Evolutionary conservation across 352 stramenopile genomes (phyloP), one percentile per base, ranked within the genome.

Genomic region (Pythium oligandrum): DNA sequence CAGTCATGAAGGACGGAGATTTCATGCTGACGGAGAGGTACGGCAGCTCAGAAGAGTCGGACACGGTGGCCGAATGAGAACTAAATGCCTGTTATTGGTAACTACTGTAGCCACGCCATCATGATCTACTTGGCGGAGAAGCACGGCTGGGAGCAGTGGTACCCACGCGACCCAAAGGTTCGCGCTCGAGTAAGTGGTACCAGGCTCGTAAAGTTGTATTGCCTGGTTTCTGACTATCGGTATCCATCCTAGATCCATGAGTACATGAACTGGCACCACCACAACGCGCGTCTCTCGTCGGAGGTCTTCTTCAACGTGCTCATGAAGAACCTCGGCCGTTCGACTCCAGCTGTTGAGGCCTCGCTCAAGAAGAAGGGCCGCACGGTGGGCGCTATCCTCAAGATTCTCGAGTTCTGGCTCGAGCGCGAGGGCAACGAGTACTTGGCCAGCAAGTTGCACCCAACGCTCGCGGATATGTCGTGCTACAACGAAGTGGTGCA

Each of bases 201-300:
- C 12, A 8, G 5, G 7, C 26, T 51, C 3, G 11, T 42, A 11
- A 6, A 10, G 47, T n/a, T 36, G 11, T 8, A 6, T 36, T 55
- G 44, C 43, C 43, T 45, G 10, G 44, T 17, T 10, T 6, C n/a
- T 1, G 2, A 33, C 39, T 26, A 34, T 32, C 33, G 10, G n/a
- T 38, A 3, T 17, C 30, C n/a, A 44, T 26, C 7, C 34, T 53
- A 89, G 76, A 89, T 89, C 61, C 63, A 87, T 49, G 78, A 89
- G 68, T 89, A 89, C 66, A 84, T 70, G 60, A 75, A 89, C 64
- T 90, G 79, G 79, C 79, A 90, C 57, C 79, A 90, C 69, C 71
- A 77, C 40, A 87, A 88, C 57, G 70, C 77, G 49, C 79, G 79
- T 38, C 62, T 62, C 33, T 79, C 71, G 54, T 83, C 72, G 2